phyloP scores from a whole-genome alignment of 1,139 yeast species.

The Candida sanyaensis region DNA sequence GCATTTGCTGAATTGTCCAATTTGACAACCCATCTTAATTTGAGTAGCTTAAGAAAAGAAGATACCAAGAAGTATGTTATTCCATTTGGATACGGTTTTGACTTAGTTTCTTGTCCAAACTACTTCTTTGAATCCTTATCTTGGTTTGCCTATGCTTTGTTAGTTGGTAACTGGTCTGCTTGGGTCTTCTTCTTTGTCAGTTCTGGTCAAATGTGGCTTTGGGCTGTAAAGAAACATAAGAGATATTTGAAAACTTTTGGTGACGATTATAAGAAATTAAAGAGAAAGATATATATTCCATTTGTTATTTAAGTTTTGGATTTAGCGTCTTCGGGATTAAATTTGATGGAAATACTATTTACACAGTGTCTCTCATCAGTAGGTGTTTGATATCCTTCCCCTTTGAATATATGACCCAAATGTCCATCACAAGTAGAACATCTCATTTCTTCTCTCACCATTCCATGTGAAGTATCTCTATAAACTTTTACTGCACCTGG shows the following conservation, averaged over 20 bases:
- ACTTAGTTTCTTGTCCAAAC: slow-evolving; percentile 69
- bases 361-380: slow-evolving; percentile 96
- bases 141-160: slow-evolving; percentile 69
- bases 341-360: slow-evolving; percentile 78
- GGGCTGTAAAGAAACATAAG: slow-evolving; percentile 77
- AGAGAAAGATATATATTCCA: slow-evolving; percentile 69
- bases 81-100: slow-evolving; percentile 49
- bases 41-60: slow-evolving; percentile 56
- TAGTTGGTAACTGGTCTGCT: slow-evolving; percentile 79
- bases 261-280: slow-evolving; percentile 67
- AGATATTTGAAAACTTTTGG: slow-evolving; percentile 72
- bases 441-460: slow-evolving; percentile 83
- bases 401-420: slow-evolving; percentile 89
- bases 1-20: slow-evolving; percentile 70
- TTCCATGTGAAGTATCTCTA: slow-evolving; percentile 67
- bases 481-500: slow-evolving; percentile 72
- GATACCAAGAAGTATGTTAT: slow-evolving; percentile 39
- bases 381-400: slow-evolving; percentile 91
- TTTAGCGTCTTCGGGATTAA: slow-evolving; percentile 28
- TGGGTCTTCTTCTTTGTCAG: slow-evolving; percentile 71
- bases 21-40: slow-evolving; percentile 63
- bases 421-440: slow-evolving; percentile 93
- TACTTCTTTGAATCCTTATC: slow-evolving; percentile 82
- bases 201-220: slow-evolving; percentile 72
- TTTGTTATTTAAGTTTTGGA: slow-evolving; percentile 14